Percentiles rank a stretch among this genome's conserved stretches.
Conservation (phyloP, 805 yeast species). For the Wickerhamiella hasegawae region DNA sequence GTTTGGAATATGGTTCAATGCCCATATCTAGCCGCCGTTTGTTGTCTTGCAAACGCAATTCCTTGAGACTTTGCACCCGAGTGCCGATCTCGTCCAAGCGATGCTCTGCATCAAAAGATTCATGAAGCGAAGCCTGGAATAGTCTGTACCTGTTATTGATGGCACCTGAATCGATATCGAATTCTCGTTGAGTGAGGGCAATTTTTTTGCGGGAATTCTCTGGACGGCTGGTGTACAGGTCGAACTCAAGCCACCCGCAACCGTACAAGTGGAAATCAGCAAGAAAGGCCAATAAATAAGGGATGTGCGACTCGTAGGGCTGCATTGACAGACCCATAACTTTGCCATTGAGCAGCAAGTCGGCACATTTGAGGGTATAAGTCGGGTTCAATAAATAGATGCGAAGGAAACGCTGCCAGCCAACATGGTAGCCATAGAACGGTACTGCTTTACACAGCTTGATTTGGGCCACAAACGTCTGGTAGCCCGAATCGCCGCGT, state of each 20-base stretch:
- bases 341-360: slow-evolving; percentile 31
- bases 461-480: slow-evolving; percentile 19
- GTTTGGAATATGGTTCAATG: neutral
- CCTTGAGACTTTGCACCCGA: neutral
- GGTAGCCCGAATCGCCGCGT: slow-evolving; percentile 9
- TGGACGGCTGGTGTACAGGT: slow-evolving; percentile 1
- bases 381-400: slow-evolving; percentile 51
- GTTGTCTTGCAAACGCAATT: neutral
- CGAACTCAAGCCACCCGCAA: slow-evolving; percentile 55
- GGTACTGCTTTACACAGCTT: slow-evolving; percentile 55
- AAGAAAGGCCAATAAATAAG: slow-evolving; percentile 59
- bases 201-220: slow-evolving; percentile 15
- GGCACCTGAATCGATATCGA: slow-evolving; percentile 54
- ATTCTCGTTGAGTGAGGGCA: slow-evolving; percentile 49
- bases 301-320: slow-evolving; percentile 68
- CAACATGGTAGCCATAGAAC: slow-evolving; percentile 69
- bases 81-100: neutral
- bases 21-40: neutral
- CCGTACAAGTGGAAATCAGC: slow-evolving; percentile 75
- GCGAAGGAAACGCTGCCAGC: slow-evolving; percentile 49
- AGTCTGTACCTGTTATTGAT: neutral
- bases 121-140: neutral
- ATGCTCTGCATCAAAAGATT: neutral
- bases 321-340: slow-evolving; percentile 27
- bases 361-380: slow-evolving; percentile 37